Evolutionary conservation across 805 yeast genomes (phyloP).

Genomic region (Pichia gijzeniarum): DNA sequence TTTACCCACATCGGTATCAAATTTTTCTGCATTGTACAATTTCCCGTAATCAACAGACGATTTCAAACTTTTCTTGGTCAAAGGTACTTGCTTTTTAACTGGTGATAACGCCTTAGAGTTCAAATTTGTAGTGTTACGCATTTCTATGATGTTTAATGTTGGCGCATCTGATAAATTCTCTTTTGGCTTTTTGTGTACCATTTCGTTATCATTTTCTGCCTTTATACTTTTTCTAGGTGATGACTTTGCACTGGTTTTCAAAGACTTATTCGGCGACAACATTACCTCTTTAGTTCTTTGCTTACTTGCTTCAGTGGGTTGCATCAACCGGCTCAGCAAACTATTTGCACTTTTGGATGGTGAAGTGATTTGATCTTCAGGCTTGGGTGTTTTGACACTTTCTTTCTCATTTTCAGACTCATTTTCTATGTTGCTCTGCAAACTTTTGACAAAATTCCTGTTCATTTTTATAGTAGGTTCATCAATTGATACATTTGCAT

Average conservation of each 20-base stretch:
- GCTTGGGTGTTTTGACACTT: background rate
- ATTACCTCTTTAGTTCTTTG: slow-evolving; percentile 4
- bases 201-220: background rate
- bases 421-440: background rate
- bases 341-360: background rate
- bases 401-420: background rate
- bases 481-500: slow-evolving; percentile 10
- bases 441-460: slow-evolving; percentile 9
- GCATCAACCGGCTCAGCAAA: slow-evolving; percentile 20
- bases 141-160: background rate
- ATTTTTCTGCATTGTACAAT: background rate
- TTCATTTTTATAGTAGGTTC: slow-evolving; percentile 28
- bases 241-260: background rate
- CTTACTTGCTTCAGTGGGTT: slow-evolving; percentile 24
- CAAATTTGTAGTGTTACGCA: background rate
- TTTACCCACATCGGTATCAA: background rate
- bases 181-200: background rate
- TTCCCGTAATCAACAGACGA: slow-evolving; percentile 9
- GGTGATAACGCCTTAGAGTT: background rate
- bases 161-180: background rate
- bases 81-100: slow-evolving; percentile 16
- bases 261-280: slow-evolving; percentile 1
- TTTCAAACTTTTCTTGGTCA: slow-evolving; percentile 24
- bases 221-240: slow-evolving; percentile 1
- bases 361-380: no score